Percentiles rank a stretch among this genome's conserved stretches.
These are phyloP conservation scores for Gomphus sp. DNA, from an alignment of 1,284 basidiomycete species.

Conservation along the genomic window DNA sequence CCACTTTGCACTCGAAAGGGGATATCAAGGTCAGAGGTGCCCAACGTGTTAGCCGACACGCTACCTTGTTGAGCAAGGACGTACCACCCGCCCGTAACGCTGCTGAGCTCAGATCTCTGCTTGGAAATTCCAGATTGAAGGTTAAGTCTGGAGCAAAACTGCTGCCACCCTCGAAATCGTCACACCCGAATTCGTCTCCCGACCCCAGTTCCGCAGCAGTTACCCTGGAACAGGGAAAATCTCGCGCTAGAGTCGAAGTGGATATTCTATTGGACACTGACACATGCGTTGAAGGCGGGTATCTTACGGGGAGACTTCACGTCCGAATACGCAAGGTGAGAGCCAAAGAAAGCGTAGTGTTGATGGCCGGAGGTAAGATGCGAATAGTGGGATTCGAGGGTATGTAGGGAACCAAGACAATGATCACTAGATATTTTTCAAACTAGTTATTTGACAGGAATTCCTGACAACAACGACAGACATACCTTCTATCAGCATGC, in stretches of 20 bases:
- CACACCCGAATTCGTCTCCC: not conserved
- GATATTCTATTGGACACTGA: conserved; percentile 76
- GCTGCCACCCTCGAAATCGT: conserved; percentile 20
- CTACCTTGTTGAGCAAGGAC: conserved; percentile 42
- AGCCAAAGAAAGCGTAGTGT: conserved; percentile 51
- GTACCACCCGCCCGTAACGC: conserved; percentile 37
- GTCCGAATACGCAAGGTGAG: conserved; percentile 56
- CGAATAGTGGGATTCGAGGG: conserved; percentile 85
- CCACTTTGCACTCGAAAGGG: not conserved
- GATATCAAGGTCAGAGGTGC: not conserved
- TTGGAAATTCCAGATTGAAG: conserved; percentile 49
- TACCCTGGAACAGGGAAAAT: conserved; percentile 54
- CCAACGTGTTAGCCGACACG: conserved; percentile 31
- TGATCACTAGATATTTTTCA: not conserved
- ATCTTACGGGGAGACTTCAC: conserved; percentile 65
- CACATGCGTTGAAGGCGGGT: conserved; percentile 75
- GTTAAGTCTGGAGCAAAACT: conserved; percentile 46
- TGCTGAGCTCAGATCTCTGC: conserved; percentile 47
- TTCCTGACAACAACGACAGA: conserved; percentile 50
- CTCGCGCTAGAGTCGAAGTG: conserved; percentile 70
- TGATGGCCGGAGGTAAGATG: conserved; percentile 74
- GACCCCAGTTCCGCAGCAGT: conserved; percentile 17
- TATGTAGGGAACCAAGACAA: conserved; percentile 14
- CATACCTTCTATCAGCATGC: conserved; percentile 85
- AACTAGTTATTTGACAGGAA: conserved; percentile 21